Evolutionary conservation across 371 early-diverging fungal genomes (phyloP), one percentile per base, ranked within the genome.

Genomic region (Mucor racemosus): DNA sequence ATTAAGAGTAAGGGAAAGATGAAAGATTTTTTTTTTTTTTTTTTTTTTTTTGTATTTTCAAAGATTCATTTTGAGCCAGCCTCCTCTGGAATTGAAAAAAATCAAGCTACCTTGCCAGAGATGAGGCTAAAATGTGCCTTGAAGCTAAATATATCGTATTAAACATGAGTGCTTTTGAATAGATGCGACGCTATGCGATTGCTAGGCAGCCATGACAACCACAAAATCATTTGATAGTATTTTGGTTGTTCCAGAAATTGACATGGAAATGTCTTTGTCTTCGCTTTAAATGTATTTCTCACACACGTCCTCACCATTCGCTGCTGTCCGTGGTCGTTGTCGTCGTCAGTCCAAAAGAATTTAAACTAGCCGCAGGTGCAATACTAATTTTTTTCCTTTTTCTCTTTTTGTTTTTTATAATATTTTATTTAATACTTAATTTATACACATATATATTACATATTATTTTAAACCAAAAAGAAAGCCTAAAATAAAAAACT

Each of bases 351-450:
- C 48, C 48, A 48, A 48, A 48, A 48, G 19, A n/a, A 48, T 17
- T 48, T 48, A 17, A 48, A 19, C 48, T 48, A 21, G 48, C 46
- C 46, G 46, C 46, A 48, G 48, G 19, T 48, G 48, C 48, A 17
- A 48, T 10, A 19, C 48, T 19, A 48, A 21, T 21, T 48, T 48
- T 48, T 48, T 48, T 38, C 10, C 50, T 36, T 14, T 60, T 33
- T 19, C 48, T 61, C 48, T 48, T 48, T 48, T 42, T 19, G 14
- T 61, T 36, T 61, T 61, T 36, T 48, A 17, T 10, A 48, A n/a
- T 19, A 35, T 58, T 54, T 34, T 34, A 33, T 54, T 54, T 54
- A 15, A 54, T 34, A 31, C 54, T 54, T 33, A 54, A 54, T 34
- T 54, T 33, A 54, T 54, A 54, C 14, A 54, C 48, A 21, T 14